Evolutionary conservation across 1,139 yeast genomes (phyloP).

Genomic region (Pichia sorboxylosa): DNA sequence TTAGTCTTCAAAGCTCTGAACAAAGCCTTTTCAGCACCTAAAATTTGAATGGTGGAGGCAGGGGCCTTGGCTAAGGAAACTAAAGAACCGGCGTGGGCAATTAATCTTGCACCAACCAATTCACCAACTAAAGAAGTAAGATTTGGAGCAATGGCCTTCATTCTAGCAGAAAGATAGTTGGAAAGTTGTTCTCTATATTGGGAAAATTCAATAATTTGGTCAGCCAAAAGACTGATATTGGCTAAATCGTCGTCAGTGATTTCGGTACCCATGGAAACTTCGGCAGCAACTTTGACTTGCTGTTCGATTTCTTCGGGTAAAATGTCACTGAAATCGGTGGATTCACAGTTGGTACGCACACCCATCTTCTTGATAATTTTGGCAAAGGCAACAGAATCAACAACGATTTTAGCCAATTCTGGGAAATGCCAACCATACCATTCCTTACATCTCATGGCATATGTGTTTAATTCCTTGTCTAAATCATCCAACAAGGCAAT

Average conservation of each 20-base stretch:
- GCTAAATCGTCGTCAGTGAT: constrained; percentile 79
- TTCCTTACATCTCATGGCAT: constrained; percentile 96
- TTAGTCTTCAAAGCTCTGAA: constrained; percentile 97
- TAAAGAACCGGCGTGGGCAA: constrained; percentile 94
- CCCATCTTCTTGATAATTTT: constrained; percentile 93
- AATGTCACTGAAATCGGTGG: constrained; percentile 80
- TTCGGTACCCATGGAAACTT: constrained; percentile 97
- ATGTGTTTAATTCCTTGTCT: constrained; percentile 94
- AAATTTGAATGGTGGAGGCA: constrained; percentile 95
- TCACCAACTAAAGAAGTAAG: constrained; percentile 93
- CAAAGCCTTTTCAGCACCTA: constrained; percentile 98
- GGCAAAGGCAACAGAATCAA: constrained; percentile 90
- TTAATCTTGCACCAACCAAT: constrained; percentile 94
- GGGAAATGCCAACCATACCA: constrained; percentile 99
- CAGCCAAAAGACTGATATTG: constrained; percentile 82
- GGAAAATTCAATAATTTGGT: constrained; percentile 87
- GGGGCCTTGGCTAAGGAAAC: constrained; percentile 94
- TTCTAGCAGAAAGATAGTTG: constrained; percentile 79
- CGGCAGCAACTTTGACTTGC: constrained; percentile 82
- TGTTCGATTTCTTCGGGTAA: constrained; percentile 88
- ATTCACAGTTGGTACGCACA: constrained; percentile 79
- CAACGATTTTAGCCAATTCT: constrained; percentile 92
- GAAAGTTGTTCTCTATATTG: constrained; percentile 90
- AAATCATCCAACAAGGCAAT: constrained; percentile 92
- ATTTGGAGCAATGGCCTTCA: constrained; percentile 98